phyloP scores from a whole-genome alignment of 495 filamentous ascomycete species.

The Neurospora discreta region DNA sequence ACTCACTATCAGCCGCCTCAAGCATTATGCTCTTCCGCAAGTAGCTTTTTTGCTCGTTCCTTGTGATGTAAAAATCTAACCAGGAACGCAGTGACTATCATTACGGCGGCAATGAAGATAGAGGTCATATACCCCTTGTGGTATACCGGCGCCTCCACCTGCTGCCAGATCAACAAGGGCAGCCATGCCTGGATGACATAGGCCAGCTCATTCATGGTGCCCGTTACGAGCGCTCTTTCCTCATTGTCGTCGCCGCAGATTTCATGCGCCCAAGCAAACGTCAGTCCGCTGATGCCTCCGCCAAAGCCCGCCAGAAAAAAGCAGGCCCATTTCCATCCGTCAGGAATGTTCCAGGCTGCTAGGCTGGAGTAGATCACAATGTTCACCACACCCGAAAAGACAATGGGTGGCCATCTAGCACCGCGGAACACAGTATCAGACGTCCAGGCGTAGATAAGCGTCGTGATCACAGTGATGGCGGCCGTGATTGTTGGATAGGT shows the following conservation, averaged over 20 bases:
- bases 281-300: slow-evolving; percentile 25
- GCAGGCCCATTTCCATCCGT: slow-evolving; percentile 37
- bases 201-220: slow-evolving; percentile 33
- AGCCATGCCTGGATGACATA: slow-evolving; percentile 33
- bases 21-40: neutral
- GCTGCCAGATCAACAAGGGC: slow-evolving; percentile 37
- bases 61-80: slow-evolving; percentile 30
- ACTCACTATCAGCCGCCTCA: too few species aligned
- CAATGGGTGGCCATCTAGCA: slow-evolving; percentile 41
- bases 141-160: slow-evolving; percentile 34
- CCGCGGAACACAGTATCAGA: slow-evolving; percentile 43
- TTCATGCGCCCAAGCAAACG: slow-evolving; percentile 42
- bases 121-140: slow-evolving; percentile 34
- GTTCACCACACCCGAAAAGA: slow-evolving; percentile 30
- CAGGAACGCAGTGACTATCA: slow-evolving; percentile 26
- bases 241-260: slow-evolving; percentile 41
- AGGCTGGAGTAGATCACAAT: slow-evolving; percentile 30
- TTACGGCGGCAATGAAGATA: slow-evolving; percentile 23
- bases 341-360: slow-evolving; percentile 30
- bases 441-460: slow-evolving; percentile 30
- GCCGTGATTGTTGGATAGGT: slow-evolving; percentile 34
- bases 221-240: slow-evolving; percentile 43
- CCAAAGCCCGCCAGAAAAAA: slow-evolving; percentile 35
- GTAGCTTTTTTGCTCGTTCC: slow-evolving; percentile 23
- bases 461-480: slow-evolving; percentile 31